Evolutionary conservation across 2,329 filamentous ascomycete species (phyloP).

Genomic region (Emmonsia crescens): DNA sequence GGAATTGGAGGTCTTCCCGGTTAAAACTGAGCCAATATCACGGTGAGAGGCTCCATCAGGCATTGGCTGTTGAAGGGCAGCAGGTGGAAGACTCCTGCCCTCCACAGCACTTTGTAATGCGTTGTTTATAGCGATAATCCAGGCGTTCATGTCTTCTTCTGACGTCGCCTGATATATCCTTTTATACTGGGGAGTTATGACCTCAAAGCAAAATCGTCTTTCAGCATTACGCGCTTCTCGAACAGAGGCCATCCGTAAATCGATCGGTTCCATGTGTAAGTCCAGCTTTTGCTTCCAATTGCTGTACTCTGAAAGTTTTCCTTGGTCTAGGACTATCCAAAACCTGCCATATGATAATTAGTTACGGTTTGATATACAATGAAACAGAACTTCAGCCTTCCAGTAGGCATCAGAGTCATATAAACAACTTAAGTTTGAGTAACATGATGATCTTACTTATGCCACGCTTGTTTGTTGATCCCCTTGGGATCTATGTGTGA

Average conservation of each 20-base stretch:
- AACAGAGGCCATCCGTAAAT: conserved; percentile 92
- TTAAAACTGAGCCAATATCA: conserved; percentile 86
- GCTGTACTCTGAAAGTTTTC: conserved; percentile 93
- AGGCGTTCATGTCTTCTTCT: conserved; percentile 94
- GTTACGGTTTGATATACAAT: conserved; percentile 1
- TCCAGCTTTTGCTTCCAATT: conserved; percentile 99
- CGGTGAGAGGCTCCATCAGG: conserved; percentile 55
- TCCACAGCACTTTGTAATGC: conserved; percentile 93
- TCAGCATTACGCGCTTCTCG: conserved; percentile 91
- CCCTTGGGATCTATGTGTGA: conserved; percentile 92
- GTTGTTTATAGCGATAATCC: conserved; percentile 95
- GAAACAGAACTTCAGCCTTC: not conserved
- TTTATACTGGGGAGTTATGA: conserved; percentile 93
- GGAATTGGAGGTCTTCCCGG: conserved; percentile 65
- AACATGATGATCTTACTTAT: conserved; percentile 57
- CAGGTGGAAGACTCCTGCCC: conserved; percentile 49
- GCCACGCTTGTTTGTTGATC: conserved; percentile 95
- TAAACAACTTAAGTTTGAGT: not conserved
- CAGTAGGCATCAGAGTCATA: not conserved
- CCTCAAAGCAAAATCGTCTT: conserved; percentile 92
- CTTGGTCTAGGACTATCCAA: conserved; percentile 96
- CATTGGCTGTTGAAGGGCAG: conserved; percentile 34
- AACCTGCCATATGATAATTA: conserved; percentile 48
- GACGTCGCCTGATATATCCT: conserved; percentile 95
- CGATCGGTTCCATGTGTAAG: conserved; percentile 95